Base-by-base conservation (phyloP, 352 stramenopile genomes). In the Pythium apleroticum region DNA sequence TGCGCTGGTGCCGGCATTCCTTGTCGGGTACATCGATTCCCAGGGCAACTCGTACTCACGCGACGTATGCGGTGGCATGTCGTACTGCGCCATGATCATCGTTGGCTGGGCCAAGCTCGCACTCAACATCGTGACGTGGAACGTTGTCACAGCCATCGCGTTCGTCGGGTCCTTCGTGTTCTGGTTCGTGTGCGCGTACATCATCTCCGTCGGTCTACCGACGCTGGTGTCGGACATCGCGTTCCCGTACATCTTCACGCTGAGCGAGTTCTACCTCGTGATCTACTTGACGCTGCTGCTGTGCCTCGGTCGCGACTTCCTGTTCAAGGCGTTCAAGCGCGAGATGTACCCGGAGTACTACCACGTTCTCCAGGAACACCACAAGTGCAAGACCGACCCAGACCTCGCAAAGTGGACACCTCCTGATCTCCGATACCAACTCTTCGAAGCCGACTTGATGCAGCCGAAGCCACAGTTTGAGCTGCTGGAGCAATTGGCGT, bases 261-360 rank as follows among this genome's bases (percentile, higher is more conserved):
- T 94, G 27, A 66, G 69, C 10, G 84, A 94, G 66, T 94, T 94
- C 52, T 95, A 92, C 63, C 24, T 93, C 28, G 58, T 90, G n/a
- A 61, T 90, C 43, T 91, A 91, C 67, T 52, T 96, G 17, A 75
- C 71, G 27, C 48, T 93, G 17, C 54, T 96, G 28, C 73, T 96
- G 2, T 91, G 82, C 33, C 77, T 96, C 15, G 77, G 81, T 0
- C 80, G 87, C 0, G 87, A 94, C 55, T 91, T 96, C 52, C 66
- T 96, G 0, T 92, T 80, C 74, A 96, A 94, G 54, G 84, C 81
- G 6, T 94, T 85, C 63, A 96, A 96, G 73, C 86, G 86, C 4
- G 85, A 96, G 62, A 80, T 92, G 66, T 63, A 74, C 12, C 87
- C 87, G 1, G 87, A 96, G 57, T 96, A 96, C 71, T 96, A 96